Conservation (phyloP, 306 rosid genomes). For the Calophaca sinica region DNA sequence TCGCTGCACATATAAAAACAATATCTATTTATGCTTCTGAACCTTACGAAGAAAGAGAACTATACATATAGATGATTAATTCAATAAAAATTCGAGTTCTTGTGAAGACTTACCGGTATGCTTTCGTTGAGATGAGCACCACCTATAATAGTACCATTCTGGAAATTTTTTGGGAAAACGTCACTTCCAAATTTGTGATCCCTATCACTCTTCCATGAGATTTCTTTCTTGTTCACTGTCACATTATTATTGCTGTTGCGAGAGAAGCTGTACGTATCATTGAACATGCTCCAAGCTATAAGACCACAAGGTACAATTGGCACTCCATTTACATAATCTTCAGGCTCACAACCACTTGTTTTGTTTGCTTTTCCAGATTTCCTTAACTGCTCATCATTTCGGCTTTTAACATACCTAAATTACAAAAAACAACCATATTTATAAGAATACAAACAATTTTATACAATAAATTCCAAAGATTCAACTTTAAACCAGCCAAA, state of each 20-base stretch:
- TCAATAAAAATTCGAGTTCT: conserved; percentile 23
- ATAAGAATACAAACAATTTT: conserved; percentile 20
- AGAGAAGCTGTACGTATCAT: conserved; percentile 80
- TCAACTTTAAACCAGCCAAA: conserved; percentile 28
- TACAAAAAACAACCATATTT: conserved; percentile 1
- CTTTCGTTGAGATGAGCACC: conserved; percentile 51
- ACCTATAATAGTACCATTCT: conserved; percentile 71
- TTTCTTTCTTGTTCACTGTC: conserved; percentile 71
- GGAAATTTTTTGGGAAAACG: conserved; percentile 88
- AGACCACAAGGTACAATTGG: conserved; percentile 93
- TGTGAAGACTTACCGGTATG: conserved; percentile 61
- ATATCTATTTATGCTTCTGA: not conserved
- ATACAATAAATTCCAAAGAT: conserved; percentile 1
- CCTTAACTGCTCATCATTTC: conserved; percentile 87
- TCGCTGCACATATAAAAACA: conserved; percentile 18
- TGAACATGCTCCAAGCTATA: conserved; percentile 97
- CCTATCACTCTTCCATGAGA: conserved; percentile 95
- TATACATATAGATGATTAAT: not conserved
- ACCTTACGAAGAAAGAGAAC: not conserved
- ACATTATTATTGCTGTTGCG: conserved; percentile 46
- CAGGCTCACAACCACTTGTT: conserved; percentile 70
- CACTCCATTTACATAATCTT: conserved; percentile 48
- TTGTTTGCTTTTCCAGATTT: conserved; percentile 31
- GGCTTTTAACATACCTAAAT: conserved; percentile 91
- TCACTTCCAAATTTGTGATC: conserved; percentile 87